phyloP scores from a whole-genome alignment of 257 asterid genomes.

The Penstemon davidsonii region DNA sequence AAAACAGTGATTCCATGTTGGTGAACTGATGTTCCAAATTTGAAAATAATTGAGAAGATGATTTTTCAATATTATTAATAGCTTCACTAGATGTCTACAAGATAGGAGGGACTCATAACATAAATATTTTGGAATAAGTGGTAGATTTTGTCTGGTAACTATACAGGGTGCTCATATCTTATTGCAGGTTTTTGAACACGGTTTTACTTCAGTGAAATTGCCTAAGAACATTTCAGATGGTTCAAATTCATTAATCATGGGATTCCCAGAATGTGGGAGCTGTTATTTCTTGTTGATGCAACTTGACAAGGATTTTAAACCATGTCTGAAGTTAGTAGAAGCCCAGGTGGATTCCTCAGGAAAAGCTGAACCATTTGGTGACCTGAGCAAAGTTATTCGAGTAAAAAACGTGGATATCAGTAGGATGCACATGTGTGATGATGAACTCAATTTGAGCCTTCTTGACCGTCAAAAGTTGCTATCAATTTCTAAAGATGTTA shows the following conservation, averaged over 20 bases:
- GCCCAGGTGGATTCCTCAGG: slow-evolving; percentile 64
- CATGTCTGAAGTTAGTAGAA: slow-evolving; percentile 83
- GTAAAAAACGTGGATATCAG: slow-evolving; percentile 67
- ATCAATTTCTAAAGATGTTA: slow-evolving; percentile 39
- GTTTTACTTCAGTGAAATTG: slow-evolving; percentile 64
- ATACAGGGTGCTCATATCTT: slow-evolving; percentile 24
- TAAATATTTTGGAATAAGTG: slow-evolving; percentile 15
- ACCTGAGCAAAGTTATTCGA: slow-evolving; percentile 61
- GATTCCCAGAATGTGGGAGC: slow-evolving; percentile 94
- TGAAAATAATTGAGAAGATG: slow-evolving; percentile 9
- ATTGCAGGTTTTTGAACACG: slow-evolving; percentile 89
- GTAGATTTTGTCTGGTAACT: slow-evolving; percentile 20
- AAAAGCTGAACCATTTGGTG: slow-evolving; percentile 62
- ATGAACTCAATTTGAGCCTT: slow-evolving; percentile 83
- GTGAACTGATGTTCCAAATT: slow-evolving; percentile 22
- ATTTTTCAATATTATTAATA: slow-evolving; percentile 9
- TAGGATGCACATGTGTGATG: slow-evolving; percentile 76
- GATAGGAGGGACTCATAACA: slow-evolving; percentile 2
- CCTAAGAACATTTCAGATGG: slow-evolving; percentile 73
- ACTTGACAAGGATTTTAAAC: slow-evolving; percentile 89
- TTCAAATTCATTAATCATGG: slow-evolving; percentile 75
- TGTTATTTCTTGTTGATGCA: slow-evolving; percentile 87
- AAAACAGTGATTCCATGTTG: slow-evolving; percentile 25
- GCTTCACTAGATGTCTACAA: slow-evolving; percentile 11
- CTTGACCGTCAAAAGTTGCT: slow-evolving; percentile 56